Evolutionary conservation across 495 filamentous ascomycete genomes (phyloP).

Genomic region (Talaromyces wortmannii): DNA sequence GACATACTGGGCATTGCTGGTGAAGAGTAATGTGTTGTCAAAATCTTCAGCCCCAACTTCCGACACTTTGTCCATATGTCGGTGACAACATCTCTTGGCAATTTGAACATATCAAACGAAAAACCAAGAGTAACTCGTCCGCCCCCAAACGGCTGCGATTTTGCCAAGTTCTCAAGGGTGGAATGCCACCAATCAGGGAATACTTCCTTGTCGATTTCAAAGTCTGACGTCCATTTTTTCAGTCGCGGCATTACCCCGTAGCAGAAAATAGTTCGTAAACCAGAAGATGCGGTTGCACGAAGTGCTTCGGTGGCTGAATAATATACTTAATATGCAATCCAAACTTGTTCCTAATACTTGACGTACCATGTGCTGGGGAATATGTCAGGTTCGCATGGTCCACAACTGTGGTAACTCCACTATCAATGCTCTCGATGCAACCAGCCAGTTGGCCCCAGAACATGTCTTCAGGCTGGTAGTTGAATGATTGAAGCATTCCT

Average conservation of each 20-base stretch:
- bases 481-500: slow-evolving; percentile 1
- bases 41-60: slow-evolving; percentile 12
- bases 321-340: not conserved
- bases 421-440: slow-evolving; percentile 37
- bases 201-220: slow-evolving; percentile 14
- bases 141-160: slow-evolving; percentile 15
- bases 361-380: not conserved
- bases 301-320: slow-evolving; percentile 10
- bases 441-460: slow-evolving; percentile 43
- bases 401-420: slow-evolving; percentile 43
- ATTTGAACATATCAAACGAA: slow-evolving; percentile 21
- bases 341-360: not conserved
- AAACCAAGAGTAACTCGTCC: slow-evolving; percentile 22
- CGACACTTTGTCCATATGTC: slow-evolving; percentile 15
- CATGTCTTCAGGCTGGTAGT: not conserved
- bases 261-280: slow-evolving; percentile 32
- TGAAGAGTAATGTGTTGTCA: slow-evolving; percentile 19
- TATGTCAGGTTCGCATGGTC: slow-evolving; percentile 39
- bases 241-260: slow-evolving; percentile 21
- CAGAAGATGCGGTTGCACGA: slow-evolving; percentile 24
- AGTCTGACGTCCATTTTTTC: slow-evolving; percentile 18
- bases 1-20: slow-evolving; percentile 4
- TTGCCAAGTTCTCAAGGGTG: slow-evolving; percentile 17
- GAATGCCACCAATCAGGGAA: slow-evolving; percentile 23
- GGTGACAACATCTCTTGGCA: slow-evolving; percentile 17